Conservation (phyloP, 352 stramenopile species). For the Nothophytophthora sp. region DNA sequence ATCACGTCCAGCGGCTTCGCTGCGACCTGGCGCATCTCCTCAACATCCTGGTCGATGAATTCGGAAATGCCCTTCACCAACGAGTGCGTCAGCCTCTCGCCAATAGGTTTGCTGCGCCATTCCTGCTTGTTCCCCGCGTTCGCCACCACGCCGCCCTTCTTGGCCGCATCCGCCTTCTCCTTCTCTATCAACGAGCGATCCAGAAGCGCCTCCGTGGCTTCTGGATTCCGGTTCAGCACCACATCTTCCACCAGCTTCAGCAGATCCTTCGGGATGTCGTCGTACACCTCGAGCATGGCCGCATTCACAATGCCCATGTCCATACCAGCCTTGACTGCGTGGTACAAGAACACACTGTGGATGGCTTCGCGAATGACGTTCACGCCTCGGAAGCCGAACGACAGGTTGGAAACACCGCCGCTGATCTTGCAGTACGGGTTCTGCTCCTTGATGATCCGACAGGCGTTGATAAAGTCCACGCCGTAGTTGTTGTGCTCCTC, state of each 20-base stretch:
- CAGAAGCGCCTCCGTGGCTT: constrained; percentile 93
- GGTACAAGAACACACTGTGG: constrained; percentile 96
- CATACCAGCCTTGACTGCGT: constrained; percentile 96
- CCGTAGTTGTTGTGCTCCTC: constrained; percentile 98
- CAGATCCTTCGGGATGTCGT: constrained; percentile 86
- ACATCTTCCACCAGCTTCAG: constrained; percentile 92
- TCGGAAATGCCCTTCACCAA: constrained; percentile 98
- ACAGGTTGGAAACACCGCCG: constrained; percentile 97
- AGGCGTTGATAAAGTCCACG: constrained; percentile 98
- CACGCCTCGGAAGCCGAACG: constrained; percentile 97
- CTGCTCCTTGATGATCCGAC: constrained; percentile 93
- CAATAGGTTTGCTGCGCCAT: constrained; percentile 91
- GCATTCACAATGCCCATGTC: constrained; percentile 99
- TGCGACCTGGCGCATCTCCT: constrained; percentile 87
- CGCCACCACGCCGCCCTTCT: constrained; percentile 74
- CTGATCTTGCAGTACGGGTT: constrained; percentile 97
- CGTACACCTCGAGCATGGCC: constrained; percentile 84
- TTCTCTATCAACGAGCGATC: constrained; percentile 89
- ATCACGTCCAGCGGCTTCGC: constrained; percentile 95
- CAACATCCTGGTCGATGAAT: constrained; percentile 95
- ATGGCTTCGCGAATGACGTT: constrained; percentile 98
- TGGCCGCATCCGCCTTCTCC: constrained; percentile 75
- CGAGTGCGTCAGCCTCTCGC: constrained; percentile 94
- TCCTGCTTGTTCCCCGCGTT: constrained; percentile 65
- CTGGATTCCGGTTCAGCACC: constrained; percentile 90